Percentiles rank a stretch among this genome's conserved stretches.
Conservation (phyloP, 1,284 basidiomycete genomes). For the Xanthoconium separans region DNA sequence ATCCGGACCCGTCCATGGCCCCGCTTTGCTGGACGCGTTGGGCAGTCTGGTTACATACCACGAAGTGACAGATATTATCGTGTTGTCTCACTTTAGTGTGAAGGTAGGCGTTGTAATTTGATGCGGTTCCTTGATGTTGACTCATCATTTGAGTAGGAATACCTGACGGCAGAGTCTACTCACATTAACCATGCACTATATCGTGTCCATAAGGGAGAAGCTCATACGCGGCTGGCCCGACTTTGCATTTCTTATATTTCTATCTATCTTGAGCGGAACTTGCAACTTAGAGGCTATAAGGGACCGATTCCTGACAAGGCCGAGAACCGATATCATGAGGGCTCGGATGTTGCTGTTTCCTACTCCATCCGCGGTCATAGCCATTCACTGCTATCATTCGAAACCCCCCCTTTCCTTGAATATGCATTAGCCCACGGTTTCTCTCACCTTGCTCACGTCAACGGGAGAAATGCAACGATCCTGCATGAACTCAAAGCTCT, state of each 20-base stretch:
- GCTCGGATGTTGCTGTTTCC: too few species aligned
- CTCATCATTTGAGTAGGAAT: slow-evolving; percentile 1
- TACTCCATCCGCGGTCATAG: too few species aligned
- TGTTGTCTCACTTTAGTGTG: slow-evolving; percentile 5
- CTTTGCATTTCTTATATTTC: slow-evolving; percentile 6
- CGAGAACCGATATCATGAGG: too few species aligned
- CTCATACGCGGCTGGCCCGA: background rate
- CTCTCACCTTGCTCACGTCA: background rate
- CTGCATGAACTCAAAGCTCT: background rate
- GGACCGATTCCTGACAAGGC: too few species aligned
- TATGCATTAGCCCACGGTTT: background rate
- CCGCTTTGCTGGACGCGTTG: slow-evolving; percentile 5
- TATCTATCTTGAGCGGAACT: background rate
- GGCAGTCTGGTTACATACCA: background rate
- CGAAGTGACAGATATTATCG: background rate
- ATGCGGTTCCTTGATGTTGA: background rate
- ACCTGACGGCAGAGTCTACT: background rate
- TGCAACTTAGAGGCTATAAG: background rate
- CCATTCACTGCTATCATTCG: background rate
- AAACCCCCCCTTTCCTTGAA: background rate
- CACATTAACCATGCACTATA: background rate
- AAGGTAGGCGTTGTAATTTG: background rate
- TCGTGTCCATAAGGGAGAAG: background rate
- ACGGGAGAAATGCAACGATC: background rate
- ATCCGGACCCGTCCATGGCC: slow-evolving; percentile 2